phyloP scores from a whole-genome alignment of 2,329 filamentous ascomycete species.

The Calonectria henricotiae region DNA sequence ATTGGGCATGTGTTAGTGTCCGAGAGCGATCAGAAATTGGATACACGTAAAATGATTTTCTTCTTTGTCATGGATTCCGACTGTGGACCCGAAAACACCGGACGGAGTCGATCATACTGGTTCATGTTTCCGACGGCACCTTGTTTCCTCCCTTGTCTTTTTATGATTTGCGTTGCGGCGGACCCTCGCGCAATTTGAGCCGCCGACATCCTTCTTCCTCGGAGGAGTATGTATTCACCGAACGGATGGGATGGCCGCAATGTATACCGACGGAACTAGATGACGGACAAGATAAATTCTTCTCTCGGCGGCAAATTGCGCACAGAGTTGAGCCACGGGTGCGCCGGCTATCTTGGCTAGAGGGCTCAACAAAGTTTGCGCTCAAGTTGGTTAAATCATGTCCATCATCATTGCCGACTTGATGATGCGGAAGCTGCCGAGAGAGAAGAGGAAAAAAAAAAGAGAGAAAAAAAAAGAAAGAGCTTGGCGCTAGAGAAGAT shows the following conservation, averaged over 20 bases:
- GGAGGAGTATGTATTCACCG: background rate
- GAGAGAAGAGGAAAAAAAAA: background rate
- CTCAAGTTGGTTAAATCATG: background rate
- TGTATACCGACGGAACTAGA: background rate
- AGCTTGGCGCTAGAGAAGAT: background rate
- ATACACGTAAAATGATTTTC: background rate
- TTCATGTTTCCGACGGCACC: background rate
- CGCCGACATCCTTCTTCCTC: background rate
- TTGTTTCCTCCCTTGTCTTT: background rate
- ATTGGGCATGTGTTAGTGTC: background rate
- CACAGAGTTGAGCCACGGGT: background rate
- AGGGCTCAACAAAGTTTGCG: background rate
- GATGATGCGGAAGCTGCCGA: conserved; percentile 1
- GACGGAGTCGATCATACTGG: background rate
- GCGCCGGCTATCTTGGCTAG: background rate
- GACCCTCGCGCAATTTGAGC: background rate
- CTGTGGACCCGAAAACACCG: background rate
- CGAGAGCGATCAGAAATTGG: background rate
- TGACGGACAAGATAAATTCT: background rate
- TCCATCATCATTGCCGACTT: background rate
- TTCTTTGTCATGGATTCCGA: background rate
- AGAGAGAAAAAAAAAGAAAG: no score
- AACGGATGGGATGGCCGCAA: background rate
- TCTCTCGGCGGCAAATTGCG: background rate
- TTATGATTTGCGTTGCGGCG: no score